phyloP scores from a whole-genome alignment of 2,329 filamentous ascomycete genomes.

The Botrytis paeoniae region DNA sequence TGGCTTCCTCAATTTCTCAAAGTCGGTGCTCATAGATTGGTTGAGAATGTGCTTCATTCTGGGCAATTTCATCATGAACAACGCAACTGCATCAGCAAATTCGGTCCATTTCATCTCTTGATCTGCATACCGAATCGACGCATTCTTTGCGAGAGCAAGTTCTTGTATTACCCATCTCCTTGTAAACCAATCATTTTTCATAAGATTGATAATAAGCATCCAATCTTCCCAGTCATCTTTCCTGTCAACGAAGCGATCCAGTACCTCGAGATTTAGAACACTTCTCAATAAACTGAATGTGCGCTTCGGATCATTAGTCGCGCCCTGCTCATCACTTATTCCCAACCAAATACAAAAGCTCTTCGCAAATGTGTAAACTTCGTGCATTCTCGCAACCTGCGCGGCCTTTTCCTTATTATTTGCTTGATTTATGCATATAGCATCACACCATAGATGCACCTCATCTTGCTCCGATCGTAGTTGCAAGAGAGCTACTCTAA shows the following conservation, averaged over 20 bases:
- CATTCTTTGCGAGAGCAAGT: slow-evolving; percentile 39
- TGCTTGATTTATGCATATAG: slow-evolving; percentile 26
- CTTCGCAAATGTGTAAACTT: slow-evolving; percentile 22
- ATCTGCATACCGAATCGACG: slow-evolving; percentile 39
- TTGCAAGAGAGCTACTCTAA: slow-evolving; percentile 17
- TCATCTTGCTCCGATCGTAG: slow-evolving; percentile 9
- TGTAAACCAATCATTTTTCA: slow-evolving; percentile 39
- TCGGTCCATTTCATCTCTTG: slow-evolving; percentile 24
- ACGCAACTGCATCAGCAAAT: slow-evolving; percentile 24
- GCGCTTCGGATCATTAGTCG: not conserved
- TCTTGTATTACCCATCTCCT: slow-evolving; percentile 44
- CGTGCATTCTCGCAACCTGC: slow-evolving; percentile 25
- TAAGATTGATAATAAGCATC: slow-evolving; percentile 21
- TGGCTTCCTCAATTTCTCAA: slow-evolving; percentile 1
- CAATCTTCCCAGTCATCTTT: slow-evolving; percentile 1
- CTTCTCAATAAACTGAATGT: slow-evolving; percentile 22
- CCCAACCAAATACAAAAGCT: slow-evolving; percentile 24
- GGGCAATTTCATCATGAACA: slow-evolving; percentile 26
- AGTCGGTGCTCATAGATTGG: not conserved
- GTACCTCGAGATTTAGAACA: slow-evolving; percentile 19
- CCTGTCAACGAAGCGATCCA: slow-evolving; percentile 7
- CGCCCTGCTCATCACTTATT: not conserved
- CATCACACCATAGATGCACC: slow-evolving; percentile 24
- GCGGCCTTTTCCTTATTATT: slow-evolving; percentile 19
- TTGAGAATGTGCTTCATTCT: slow-evolving; percentile 19